Conservation (phyloP, 192 early-diverging fungal genomes). For the Mortierella alpina region DNA sequence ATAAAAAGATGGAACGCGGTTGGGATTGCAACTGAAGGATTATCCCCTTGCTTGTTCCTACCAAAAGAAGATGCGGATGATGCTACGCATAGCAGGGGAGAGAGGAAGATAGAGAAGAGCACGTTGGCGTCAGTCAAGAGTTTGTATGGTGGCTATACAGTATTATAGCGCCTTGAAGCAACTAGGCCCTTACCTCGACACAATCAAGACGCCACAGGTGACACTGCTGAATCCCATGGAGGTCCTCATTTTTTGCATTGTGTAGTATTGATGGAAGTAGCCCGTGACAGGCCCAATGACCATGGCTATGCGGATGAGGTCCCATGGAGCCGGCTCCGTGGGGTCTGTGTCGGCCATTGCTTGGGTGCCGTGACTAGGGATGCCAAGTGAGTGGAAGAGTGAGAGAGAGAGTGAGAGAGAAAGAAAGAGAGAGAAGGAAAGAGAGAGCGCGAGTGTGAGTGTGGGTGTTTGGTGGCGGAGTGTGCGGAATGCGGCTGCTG, state of each 20-base stretch:
- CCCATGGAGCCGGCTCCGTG: conserved; percentile 36
- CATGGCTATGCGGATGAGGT: conserved; percentile 61
- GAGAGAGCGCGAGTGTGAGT: no score
- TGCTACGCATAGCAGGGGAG: neutral
- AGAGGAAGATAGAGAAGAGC: neutral
- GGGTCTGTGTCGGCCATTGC: conserved; percentile 26
- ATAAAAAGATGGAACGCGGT: neutral
- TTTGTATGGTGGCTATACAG: neutral
- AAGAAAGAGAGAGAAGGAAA: neutral
- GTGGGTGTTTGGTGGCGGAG: neutral
- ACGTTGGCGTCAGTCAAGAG: neutral
- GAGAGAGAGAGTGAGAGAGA: neutral
- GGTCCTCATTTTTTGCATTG: conserved; percentile 57
- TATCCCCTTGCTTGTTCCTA: neutral
- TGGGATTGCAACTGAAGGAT: neutral
- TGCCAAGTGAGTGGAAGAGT: neutral
- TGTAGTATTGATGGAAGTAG: conserved; percentile 67
- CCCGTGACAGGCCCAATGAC: conserved; percentile 66
- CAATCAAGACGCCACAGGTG: conserved; percentile 64
- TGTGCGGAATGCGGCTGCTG: neutral
- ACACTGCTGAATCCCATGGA: conserved; percentile 66
- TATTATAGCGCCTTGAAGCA: neutral
- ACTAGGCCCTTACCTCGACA: conserved; percentile 55
- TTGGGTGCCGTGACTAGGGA: neutral
- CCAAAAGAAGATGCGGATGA: conserved; percentile 54